phyloP scores from a whole-genome alignment of 2,329 filamentous ascomycete species.

The Fusarium sp. region DNA sequence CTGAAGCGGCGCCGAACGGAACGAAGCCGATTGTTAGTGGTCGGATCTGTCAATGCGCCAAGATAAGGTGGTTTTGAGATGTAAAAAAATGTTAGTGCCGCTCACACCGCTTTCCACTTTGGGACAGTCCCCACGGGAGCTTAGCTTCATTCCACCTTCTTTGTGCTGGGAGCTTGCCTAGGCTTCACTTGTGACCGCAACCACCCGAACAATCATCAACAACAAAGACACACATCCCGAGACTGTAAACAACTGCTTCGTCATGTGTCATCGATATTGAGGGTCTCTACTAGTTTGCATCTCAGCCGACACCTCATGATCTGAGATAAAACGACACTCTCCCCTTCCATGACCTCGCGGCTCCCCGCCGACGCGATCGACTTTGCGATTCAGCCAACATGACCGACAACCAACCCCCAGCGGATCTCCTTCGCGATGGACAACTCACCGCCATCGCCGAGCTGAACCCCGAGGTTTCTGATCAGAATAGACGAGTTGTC shows the following conservation, averaged over 20 bases:
- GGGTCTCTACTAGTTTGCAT: neutral
- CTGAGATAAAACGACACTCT: conserved; percentile 11
- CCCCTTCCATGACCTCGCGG: conserved; percentile 19
- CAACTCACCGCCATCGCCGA: conserved; percentile 66
- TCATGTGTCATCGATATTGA: conserved; percentile 12
- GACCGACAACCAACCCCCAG: conserved; percentile 37
- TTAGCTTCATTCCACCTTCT: conserved; percentile 26
- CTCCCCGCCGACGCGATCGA: conserved; percentile 31
- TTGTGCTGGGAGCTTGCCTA: conserved; percentile 23
- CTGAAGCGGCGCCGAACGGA: conserved; percentile 2
- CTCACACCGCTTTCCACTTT: conserved; percentile 39
- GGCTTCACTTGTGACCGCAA: conserved; percentile 22
- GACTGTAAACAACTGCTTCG: conserved; percentile 4
- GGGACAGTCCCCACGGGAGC: conserved; percentile 28
- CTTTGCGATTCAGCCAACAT: conserved; percentile 37
- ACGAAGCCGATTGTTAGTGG: conserved; percentile 19
- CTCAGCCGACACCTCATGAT: conserved; percentile 11
- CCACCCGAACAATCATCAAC: conserved; percentile 5
- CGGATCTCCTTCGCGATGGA: conserved; percentile 44
- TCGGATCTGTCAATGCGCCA: neutral
- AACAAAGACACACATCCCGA: conserved; percentile 9
- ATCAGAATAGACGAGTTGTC: conserved; percentile 60
- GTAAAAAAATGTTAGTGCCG: neutral
- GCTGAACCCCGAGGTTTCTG: conserved; percentile 61
- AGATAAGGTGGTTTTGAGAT: conserved; percentile 18